phyloP scores from a whole-genome alignment of 2,329 filamentous ascomycete genomes.

The Magnaporthiopsis rhizophila region DNA sequence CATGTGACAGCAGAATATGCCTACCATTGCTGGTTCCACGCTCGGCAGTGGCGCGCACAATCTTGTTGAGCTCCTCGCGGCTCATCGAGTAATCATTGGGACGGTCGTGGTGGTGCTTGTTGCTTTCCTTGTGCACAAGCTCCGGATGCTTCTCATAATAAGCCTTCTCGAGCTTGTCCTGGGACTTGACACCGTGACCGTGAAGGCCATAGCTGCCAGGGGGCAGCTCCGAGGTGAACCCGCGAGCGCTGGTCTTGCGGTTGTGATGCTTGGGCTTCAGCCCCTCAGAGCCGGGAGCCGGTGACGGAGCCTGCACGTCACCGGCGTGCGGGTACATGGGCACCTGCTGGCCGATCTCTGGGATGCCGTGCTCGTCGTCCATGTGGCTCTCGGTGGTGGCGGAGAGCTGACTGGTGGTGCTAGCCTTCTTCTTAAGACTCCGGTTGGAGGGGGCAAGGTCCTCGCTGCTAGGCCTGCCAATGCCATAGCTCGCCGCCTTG shows the following conservation, averaged over 20 bases:
- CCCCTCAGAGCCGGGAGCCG: conserved; percentile 45
- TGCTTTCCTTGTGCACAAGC: conserved; percentile 64
- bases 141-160: conserved; percentile 94
- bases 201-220: conserved; percentile 91
- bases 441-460: conserved; percentile 35
- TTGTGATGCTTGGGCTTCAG: conserved; percentile 46
- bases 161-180: conserved; percentile 70
- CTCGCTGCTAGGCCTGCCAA: conserved; percentile 60
- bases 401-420: conserved; percentile 42
- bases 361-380: conserved; percentile 80
- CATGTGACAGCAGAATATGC: conserved; percentile 9
- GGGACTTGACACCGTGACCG: conserved; percentile 68
- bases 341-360: conserved; percentile 84
- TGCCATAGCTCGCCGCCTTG: conserved; percentile 73
- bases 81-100: conserved; percentile 74
- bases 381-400: conserved; percentile 39
- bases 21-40: conserved; percentile 45
- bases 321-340: conserved; percentile 90
- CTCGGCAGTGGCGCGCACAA: conserved; percentile 65
- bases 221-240: conserved; percentile 56
- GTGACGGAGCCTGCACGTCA: conserved; percentile 92
- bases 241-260: conserved; percentile 65
- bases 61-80: conserved; percentile 81
- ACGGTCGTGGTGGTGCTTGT: conserved; percentile 45
- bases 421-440: conserved; percentile 56